Percentiles rank a stretch among this genome's conserved stretches.
Conservation (phyloP, 1,284 basidiomycete genomes). For the Microbotryomycetes sp. region DNA sequence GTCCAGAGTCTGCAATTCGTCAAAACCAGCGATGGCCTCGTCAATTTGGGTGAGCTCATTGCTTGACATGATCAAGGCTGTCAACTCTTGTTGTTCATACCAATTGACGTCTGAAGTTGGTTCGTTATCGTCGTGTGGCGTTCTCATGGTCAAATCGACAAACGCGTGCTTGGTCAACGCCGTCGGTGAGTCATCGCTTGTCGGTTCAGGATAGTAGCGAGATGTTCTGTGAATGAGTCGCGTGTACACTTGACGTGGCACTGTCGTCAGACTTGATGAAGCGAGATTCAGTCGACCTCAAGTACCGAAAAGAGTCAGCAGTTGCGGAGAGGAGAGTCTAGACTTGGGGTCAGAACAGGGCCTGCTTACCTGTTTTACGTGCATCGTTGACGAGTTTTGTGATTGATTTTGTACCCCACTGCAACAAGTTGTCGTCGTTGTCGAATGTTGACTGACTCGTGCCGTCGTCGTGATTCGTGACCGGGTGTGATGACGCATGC, state of each 20-base stretch:
- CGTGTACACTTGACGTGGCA: constrained; percentile 18
- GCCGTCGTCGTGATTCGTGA: not conserved
- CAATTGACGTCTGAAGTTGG: constrained; percentile 2
- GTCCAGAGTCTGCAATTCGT: constrained; percentile 24
- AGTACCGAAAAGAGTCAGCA: not conserved
- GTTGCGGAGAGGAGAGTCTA: not conserved
- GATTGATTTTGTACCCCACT: constrained; percentile 19
- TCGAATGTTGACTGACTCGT: not conserved
- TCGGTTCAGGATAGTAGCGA: constrained; percentile 12
- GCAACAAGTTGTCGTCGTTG: constrained; percentile 1
- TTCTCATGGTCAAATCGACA: not conserved
- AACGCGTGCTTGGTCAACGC: not conserved
- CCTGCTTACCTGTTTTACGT: constrained; percentile 13
- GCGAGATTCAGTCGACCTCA: constrained; percentile 26
- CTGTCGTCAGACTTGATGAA: constrained; percentile 5
- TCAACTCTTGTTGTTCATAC: constrained; percentile 25
- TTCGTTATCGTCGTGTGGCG: constrained; percentile 1
- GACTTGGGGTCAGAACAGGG: not conserved
- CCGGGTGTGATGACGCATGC: not conserved
- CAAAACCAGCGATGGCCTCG: constrained; percentile 25
- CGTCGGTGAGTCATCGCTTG: not conserved
- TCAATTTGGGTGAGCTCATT: constrained; percentile 21
- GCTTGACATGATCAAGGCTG: constrained; percentile 16
- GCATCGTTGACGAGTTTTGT: constrained; percentile 17
- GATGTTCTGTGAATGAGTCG: constrained; percentile 17